Percentiles rank a stretch among this genome's conserved stretches.
Evolutionary conservation across 768 basidiomycete genomes (phyloP).

Genomic region (Termitomyces sp.): DNA sequence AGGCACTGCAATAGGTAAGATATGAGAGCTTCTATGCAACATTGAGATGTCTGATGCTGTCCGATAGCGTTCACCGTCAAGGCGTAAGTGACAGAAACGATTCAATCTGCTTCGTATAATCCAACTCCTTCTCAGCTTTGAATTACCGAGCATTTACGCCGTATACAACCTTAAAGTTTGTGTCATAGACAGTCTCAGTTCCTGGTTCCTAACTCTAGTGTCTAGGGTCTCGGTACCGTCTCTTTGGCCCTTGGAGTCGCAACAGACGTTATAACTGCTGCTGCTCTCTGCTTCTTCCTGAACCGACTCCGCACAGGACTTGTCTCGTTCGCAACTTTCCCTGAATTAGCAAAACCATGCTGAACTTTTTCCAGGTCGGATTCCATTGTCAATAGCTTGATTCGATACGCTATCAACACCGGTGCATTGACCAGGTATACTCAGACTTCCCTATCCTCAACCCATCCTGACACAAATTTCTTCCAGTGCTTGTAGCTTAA

Average conservation of each 20-base stretch:
- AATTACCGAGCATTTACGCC: conserved; percentile 37
- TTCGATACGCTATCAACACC: conserved; percentile 62
- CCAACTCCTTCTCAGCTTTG: conserved; percentile 29
- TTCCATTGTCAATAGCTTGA: conserved; percentile 55
- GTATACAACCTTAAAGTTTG: conserved; percentile 45
- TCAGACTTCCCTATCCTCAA: background rate
- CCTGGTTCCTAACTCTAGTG: background rate
- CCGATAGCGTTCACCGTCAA: conserved; percentile 37
- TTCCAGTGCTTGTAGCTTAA: conserved; percentile 40
- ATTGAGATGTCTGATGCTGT: background rate
- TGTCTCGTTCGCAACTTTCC: conserved; percentile 33
- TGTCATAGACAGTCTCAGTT: background rate
- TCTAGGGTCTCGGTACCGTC: background rate
- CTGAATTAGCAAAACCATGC: background rate
- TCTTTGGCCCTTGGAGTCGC: conserved; percentile 37
- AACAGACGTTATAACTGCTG: conserved; percentile 60
- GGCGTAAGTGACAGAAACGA: conserved; percentile 33
- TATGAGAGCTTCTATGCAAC: background rate
- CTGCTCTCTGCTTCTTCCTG: conserved; percentile 57
- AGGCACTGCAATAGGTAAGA: conserved; percentile 40
- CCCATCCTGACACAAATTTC: background rate
- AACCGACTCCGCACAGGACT: conserved; percentile 55
- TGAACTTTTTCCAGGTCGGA: conserved; percentile 41
- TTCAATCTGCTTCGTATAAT: background rate
- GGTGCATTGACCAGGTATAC: conserved; percentile 58